phyloP scores from a whole-genome alignment of 2,329 filamentous ascomycete species.

The Fusarium chuoi region DNA sequence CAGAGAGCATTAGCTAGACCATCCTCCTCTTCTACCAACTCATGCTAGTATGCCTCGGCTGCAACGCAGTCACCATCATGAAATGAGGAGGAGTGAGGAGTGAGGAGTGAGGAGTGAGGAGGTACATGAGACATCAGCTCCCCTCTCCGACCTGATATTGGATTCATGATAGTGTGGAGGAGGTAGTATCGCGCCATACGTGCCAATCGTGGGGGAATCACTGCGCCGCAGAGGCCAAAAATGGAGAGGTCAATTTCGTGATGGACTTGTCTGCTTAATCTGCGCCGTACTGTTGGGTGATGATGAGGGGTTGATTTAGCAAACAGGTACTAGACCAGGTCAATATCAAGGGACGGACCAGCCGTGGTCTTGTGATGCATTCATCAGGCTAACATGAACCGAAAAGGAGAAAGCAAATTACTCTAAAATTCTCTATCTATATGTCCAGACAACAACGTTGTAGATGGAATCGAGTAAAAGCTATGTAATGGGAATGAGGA shows the following conservation, averaged over 20 bases:
- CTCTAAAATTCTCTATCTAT: slow-evolving; percentile 6
- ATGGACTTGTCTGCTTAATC: neutral
- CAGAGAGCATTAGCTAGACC: slow-evolving; percentile 1
- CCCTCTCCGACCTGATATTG: slow-evolving; percentile 18
- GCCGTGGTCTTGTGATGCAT: slow-evolving; percentile 44
- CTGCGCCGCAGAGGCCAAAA: slow-evolving; percentile 18
- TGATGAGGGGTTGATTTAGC: slow-evolving; percentile 39
- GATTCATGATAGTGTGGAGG: slow-evolving; percentile 20
- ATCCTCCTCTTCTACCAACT: slow-evolving; percentile 2
- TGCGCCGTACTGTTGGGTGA: neutral
- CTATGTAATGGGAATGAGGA: slow-evolving; percentile 44
- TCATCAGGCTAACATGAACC: slow-evolving; percentile 26
- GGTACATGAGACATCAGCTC: slow-evolving; percentile 34
- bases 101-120: slow-evolving; percentile 2
- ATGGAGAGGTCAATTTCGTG: neutral
- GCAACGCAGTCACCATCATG: slow-evolving; percentile 12
- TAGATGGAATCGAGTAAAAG: slow-evolving; percentile 46
- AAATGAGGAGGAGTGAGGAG: neutral
- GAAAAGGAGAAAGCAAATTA: slow-evolving; percentile 27
- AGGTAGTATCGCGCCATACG: slow-evolving; percentile 40
- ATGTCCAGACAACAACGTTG: slow-evolving; percentile 11
- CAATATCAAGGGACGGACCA: slow-evolving; percentile 34
- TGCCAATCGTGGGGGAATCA: slow-evolving; percentile 41
- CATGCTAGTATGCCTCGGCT: slow-evolving; percentile 9
- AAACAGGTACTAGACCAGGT: slow-evolving; percentile 21